phyloP scores from a whole-genome alignment of 805 yeast genomes.

The Millerozyma acaciae region DNA sequence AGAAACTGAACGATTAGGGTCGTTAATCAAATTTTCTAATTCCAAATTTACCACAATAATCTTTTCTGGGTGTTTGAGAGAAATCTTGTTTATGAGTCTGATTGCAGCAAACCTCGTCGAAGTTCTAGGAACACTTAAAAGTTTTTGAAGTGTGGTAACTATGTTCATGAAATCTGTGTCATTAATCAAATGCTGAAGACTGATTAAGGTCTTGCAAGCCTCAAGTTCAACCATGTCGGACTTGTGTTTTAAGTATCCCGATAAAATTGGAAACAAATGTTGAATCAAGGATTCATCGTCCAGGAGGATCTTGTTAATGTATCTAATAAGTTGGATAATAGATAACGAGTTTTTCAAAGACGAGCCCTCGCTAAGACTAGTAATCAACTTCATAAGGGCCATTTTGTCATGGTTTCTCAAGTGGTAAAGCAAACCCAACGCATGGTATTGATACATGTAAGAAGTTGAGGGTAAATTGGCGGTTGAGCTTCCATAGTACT shows the following conservation, averaged over 20 bases:
- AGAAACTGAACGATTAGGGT: slow-evolving; percentile 85
- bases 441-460: slow-evolving; percentile 90
- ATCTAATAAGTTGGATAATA: slow-evolving; percentile 78
- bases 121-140: slow-evolving; percentile 83
- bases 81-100: slow-evolving; percentile 79
- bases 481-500: slow-evolving; percentile 51
- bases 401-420: slow-evolving; percentile 87
- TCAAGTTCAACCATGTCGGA: slow-evolving; percentile 89
- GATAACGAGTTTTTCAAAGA: slow-evolving; percentile 78
- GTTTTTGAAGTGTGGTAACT: slow-evolving; percentile 66
- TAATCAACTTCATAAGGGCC: slow-evolving; percentile 88
- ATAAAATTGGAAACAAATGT: slow-evolving; percentile 60
- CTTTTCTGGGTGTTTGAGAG: slow-evolving; percentile 76
- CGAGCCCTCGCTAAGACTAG: slow-evolving; percentile 61
- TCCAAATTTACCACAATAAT: slow-evolving; percentile 77
- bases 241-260: slow-evolving; percentile 71
- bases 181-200: slow-evolving; percentile 49
- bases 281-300: slow-evolving; percentile 67
- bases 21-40: slow-evolving; percentile 82
- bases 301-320: slow-evolving; percentile 63
- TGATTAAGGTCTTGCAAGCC: slow-evolving; percentile 73
- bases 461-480: slow-evolving; percentile 61
- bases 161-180: slow-evolving; percentile 69
- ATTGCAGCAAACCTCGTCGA: slow-evolving; percentile 92
- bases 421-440: slow-evolving; percentile 84